These are phyloP conservation scores for Torulaspora maleeae DNA, from an alignment of 805 yeast species.

Conservation along the genomic window DNA sequence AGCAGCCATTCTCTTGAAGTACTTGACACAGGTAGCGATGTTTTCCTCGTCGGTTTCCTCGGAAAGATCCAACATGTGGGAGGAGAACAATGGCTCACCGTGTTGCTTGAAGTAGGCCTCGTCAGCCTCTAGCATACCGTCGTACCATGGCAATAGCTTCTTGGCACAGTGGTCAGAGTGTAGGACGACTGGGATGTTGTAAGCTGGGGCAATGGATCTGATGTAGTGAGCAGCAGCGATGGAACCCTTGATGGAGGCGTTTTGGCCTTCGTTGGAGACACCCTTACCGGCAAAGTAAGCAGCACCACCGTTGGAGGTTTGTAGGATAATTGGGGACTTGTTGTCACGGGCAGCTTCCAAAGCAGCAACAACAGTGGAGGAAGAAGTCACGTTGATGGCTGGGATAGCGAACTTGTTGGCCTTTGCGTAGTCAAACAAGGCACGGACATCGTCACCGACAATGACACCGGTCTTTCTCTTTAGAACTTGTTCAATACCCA, in stretches of 20 bases:
- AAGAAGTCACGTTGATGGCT: constrained; percentile 96
- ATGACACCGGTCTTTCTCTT: constrained; percentile 94
- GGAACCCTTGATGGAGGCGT: constrained; percentile 91
- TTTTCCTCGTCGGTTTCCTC: constrained; percentile 96
- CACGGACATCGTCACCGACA: constrained; percentile 91
- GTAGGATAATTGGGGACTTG: constrained; percentile 92
- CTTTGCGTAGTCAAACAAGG: constrained; percentile 87
- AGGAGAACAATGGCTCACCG: constrained; percentile 96
- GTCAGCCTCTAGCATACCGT: constrained; percentile 95
- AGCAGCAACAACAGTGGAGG: constrained; percentile 95
- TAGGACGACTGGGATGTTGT: constrained; percentile 93
- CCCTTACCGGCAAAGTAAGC: constrained; percentile 99
- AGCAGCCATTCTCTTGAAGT: constrained; percentile 90
- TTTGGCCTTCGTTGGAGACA: constrained; percentile 86
- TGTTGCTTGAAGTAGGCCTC: constrained; percentile 80
- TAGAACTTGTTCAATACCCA: constrained; percentile 72
- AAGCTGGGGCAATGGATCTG: constrained; percentile 92
- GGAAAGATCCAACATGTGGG: constrained; percentile 97
- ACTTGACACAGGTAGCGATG: constrained; percentile 89
- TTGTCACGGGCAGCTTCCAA: constrained; percentile 95
- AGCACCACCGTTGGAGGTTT: constrained; percentile 98
- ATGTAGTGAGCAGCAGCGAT: constrained; percentile 97
- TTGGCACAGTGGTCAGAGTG: constrained; percentile 99
- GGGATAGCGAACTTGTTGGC: constrained; percentile 93
- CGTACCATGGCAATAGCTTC: constrained; percentile 97